These are phyloP conservation scores for Isochrysis galbana DNA, from an alignment of 78 protist genomes.

Conservation along the genomic window DNA sequence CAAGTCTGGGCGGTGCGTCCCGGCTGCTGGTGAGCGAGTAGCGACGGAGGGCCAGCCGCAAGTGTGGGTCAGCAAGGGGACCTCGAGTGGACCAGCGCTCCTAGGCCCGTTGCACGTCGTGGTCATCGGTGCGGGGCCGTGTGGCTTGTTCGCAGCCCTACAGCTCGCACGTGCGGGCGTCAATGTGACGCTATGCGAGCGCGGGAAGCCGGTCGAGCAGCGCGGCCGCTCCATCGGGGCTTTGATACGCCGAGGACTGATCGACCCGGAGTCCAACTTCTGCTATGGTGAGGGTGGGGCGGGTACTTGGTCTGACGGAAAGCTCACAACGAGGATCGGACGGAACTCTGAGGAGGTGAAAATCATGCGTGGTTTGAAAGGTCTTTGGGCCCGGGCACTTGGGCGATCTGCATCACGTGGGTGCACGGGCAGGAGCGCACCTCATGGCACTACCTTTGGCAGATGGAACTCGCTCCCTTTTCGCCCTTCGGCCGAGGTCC, in stretches of 20 bases:
- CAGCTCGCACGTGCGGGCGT: slow-evolving; percentile 6
- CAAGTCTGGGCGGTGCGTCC: neutral
- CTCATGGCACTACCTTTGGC: too few species aligned
- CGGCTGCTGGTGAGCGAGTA: neutral
- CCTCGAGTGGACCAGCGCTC: neutral
- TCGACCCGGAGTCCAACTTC: slow-evolving; percentile 29
- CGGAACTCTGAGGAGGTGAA: slow-evolving; percentile 1
- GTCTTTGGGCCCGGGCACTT: too few species aligned
- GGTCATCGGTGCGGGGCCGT: slow-evolving; percentile 29
- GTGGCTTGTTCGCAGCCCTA: slow-evolving; percentile 26
- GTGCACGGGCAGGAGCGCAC: too few species aligned
- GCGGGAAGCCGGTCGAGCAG: slow-evolving; percentile 26
- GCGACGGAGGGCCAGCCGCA: neutral
- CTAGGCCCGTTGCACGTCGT: neutral
- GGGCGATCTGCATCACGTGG: too few species aligned
- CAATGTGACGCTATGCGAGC: neutral
- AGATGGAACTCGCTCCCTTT: too few species aligned
- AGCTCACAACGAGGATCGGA: slow-evolving; percentile 17
- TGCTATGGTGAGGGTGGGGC: slow-evolving; percentile 46
- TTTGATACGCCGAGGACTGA: neutral
- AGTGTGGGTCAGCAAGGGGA: neutral
- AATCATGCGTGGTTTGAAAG: neutral
- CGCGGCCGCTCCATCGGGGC: slow-evolving; percentile 7
- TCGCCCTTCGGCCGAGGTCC: too few species aligned
- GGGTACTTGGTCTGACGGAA: slow-evolving; percentile 46